Base-by-base conservation (phyloP, 176 grass and related monocot genomes). In the Secale cereale region DNA sequence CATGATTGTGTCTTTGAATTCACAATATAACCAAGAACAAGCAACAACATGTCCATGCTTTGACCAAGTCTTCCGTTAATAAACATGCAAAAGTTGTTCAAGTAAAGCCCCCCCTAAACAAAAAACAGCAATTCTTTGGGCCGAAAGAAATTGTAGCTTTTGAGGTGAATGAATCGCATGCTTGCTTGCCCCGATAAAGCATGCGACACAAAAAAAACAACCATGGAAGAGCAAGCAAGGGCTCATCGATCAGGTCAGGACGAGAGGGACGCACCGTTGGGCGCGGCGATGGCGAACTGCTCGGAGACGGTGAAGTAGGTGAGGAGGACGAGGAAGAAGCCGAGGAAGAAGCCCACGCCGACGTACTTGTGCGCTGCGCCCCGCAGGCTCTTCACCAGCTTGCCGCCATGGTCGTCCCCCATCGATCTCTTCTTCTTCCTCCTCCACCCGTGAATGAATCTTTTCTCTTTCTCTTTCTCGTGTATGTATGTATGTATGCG, bases 271-370 rank as follows among this genome's bases (percentile, higher is more conserved):
- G 79, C 81, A 94, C 93, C 93, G 86, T 94, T 94, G 50, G 90
- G 90, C 2, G 90, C 87, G 6, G 85, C 72, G 84, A 94, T 93
- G 17, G 89, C 32, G 70, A 93, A 93, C 86, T 89, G 91, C 79
- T 93, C 89, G 69, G 88, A 93, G 56, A 87, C 32, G 14, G 94
- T 85, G 91, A 93, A 93, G 88, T 97, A 97, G 0, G 91, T 88
- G 61, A 93, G 86, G 16, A 93, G 83, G 9, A 97, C 91, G 31
- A 93, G 81, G 90, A 93, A 97, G 91, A 92, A 97, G 25, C 94
- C 94, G 12, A 97, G 86, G 68, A 97, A 23, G 78, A 96, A 96
- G 1, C 79, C 89, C 0, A 86, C 71, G 59, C 94, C 89, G 67
- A 93, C 36, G 56, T 92, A 86, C 78, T 90, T 94, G 28, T 94